Base-by-base conservation (phyloP, 1,284 basidiomycete genomes). In the Coriolopsis trogii region DNA sequence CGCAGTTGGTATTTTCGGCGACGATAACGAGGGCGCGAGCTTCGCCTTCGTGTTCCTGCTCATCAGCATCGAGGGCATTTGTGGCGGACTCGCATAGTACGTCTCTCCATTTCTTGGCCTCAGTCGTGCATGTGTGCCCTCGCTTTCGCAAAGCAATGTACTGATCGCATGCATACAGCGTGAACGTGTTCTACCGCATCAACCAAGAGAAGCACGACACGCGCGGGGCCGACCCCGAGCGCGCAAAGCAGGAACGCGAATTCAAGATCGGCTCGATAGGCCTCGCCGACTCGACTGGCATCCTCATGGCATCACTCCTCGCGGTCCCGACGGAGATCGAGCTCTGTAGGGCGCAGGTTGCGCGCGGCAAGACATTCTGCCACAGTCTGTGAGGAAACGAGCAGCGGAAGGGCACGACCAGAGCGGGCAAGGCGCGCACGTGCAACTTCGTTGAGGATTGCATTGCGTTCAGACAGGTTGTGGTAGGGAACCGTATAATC, bases 21-120 rank as follows among this genome's bases (percentile, higher is more conserved):
- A 75, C 4, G 72, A 75, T 6, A 68, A 73, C n/a, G 73, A 80
- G 46, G 79, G 76, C 36, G 62, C 76, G 31, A 86, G 81, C 49
- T 84, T 93, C 59, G 67, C 76, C 9, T 67, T 84, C 20, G 85
- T 93, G 2, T 93, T 93, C 67, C 51, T 84, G n/a, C 77, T 95
- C 41, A 86, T 95, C 60, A 85, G 86, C 55, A 62, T 93, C 10
- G 93, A 95, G 67, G 93, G 93, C 6, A 77, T 95, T 34, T 95
- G 93, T 59, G 93, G 93, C 38, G 93, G 93, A 2, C 75, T 89
- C n/a, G 91, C 91, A n/a, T 96, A 95, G 89, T 91, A 63, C 67
- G 88, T 77, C 10, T 16, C 12, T 41, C 38, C 24, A 16, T 21
- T 40, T 41, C 41, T 26, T 18, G 25, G 51, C 9, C 29, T 40